Conservation (phyloP, 1,139 yeast genomes). For the Candida sanyaensis region DNA sequence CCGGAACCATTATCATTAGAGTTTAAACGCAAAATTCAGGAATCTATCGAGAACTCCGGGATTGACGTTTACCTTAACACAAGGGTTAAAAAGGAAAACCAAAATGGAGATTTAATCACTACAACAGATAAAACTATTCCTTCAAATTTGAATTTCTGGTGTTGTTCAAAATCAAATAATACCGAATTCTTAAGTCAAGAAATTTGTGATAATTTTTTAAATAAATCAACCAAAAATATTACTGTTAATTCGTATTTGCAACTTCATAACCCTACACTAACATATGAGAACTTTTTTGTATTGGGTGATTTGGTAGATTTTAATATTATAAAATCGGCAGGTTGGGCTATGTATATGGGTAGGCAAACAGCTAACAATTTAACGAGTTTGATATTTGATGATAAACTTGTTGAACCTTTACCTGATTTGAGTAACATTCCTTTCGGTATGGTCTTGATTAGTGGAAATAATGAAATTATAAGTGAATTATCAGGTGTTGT, state of each 20-base stretch:
- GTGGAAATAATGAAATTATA: conserved; percentile 42
- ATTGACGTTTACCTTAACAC: conserved; percentile 23
- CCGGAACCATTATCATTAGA: conserved; percentile 40
- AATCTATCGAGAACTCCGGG: conserved; percentile 26
- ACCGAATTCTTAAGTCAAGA: conserved; percentile 24
- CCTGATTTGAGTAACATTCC: conserved; percentile 39
- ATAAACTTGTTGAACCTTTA: conserved; percentile 32
- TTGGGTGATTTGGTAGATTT: conserved; percentile 45
- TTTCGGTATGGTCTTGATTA: conserved; percentile 46
- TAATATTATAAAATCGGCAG: conserved; percentile 47
- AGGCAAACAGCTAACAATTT: conserved; percentile 44
- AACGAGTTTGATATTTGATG: conserved; percentile 29
- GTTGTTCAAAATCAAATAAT: conserved; percentile 44
- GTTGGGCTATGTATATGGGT: conserved; percentile 52
- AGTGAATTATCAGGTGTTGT: conserved; percentile 41
- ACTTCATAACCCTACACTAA: conserved; percentile 21
- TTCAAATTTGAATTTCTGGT: conserved; percentile 45
- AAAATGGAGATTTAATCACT: conserved; percentile 32
- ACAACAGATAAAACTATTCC: conserved; percentile 29
- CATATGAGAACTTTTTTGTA: conserved; percentile 31
- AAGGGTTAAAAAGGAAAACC: conserved; percentile 20
- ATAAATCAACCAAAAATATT: conserved; percentile 25
- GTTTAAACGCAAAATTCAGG: conserved; percentile 28
- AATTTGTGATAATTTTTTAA: conserved; percentile 24
- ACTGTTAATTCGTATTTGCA: conserved; percentile 41